phyloP scores from a whole-genome alignment of 305 asterid species.

The Fraxinus albicans region DNA sequence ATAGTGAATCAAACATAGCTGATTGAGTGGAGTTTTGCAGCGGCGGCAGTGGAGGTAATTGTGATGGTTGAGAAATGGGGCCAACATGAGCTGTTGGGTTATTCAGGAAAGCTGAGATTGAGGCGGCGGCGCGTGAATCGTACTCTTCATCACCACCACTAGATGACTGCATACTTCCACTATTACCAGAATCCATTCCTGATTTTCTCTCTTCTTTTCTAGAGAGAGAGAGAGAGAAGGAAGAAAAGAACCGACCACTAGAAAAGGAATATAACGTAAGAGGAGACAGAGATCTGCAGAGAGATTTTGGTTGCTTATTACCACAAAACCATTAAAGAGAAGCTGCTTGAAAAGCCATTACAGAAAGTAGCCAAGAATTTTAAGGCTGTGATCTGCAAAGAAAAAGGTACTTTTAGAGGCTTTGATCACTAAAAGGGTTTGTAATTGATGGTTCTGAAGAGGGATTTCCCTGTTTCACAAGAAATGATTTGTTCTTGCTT shows the following conservation, averaged over 20 bases:
- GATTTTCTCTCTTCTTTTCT: not conserved
- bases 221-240: not conserved
- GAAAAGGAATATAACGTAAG: constrained; percentile 12
- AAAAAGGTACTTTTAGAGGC: not conserved
- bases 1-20: constrained; percentile 25
- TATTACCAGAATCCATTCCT: constrained; percentile 62
- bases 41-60: constrained; percentile 1
- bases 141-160: constrained; percentile 66
- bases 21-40: not conserved
- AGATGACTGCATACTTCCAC: constrained; percentile 67
- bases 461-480: not conserved
- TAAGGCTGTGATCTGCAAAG: constrained; percentile 14
- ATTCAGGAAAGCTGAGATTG: constrained; percentile 37
- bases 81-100: constrained; percentile 12
- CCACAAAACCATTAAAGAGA: constrained; percentile 18
- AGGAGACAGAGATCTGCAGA: constrained; percentile 33
- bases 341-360: not conserved
- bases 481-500: not conserved
- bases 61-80: constrained; percentile 12
- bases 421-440: not conserved
- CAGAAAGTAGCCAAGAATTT: not conserved
- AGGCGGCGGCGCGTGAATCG: constrained; percentile 60
- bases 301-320: constrained; percentile 30
- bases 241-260: constrained; percentile 8
- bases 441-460: constrained; percentile 7